These are phyloP conservation scores for Combretum micranthum DNA, from an alignment of 345 rosid genomes.

Conservation along the genomic window DNA sequence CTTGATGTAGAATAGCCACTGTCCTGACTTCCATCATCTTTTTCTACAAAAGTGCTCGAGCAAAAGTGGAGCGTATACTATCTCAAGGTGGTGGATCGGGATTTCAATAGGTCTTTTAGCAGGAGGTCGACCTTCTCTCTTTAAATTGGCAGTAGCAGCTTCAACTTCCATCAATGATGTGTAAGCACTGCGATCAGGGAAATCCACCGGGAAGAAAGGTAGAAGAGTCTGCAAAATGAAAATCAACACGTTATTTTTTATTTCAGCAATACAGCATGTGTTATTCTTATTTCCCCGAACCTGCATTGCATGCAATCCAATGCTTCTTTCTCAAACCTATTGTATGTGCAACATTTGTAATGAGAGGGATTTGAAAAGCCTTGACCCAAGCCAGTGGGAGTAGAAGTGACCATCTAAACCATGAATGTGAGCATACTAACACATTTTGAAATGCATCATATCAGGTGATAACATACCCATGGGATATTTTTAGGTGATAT, in stretches of 20 bases:
- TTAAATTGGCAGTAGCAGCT: constrained; percentile 38
- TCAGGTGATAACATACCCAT: too few relatives aligned
- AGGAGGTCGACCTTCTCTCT: constrained; percentile 43
- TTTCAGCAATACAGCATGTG: constrained; percentile 1
- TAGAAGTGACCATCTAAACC: too few relatives aligned
- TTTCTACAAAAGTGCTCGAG: constrained; percentile 10
- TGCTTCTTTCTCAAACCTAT: constrained; percentile 81
- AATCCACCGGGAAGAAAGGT: constrained; percentile 82
- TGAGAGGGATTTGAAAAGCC: constrained; percentile 5
- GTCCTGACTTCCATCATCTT: constrained; percentile 13
- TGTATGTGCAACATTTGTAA: constrained; percentile 17
- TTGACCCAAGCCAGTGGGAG: not conserved
- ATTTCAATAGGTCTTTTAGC: constrained; percentile 48
- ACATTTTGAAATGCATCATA: too few relatives aligned
- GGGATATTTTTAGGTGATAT: too few relatives aligned
- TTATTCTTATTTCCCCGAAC: not conserved
- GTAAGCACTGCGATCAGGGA: constrained; percentile 73
- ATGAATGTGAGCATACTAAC: too few relatives aligned
- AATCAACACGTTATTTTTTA: constrained; percentile 3
- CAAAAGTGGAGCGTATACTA: constrained; percentile 32
- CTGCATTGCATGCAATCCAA: constrained; percentile 78
- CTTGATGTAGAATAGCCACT: constrained; percentile 5
- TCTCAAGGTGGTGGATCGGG: constrained; percentile 73
- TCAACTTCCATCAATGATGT: constrained; percentile 42
- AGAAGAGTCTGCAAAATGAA: constrained; percentile 43